Conservation (phyloP, 2,329 filamentous ascomycete species). For the Decorospora gaudefroyi region DNA sequence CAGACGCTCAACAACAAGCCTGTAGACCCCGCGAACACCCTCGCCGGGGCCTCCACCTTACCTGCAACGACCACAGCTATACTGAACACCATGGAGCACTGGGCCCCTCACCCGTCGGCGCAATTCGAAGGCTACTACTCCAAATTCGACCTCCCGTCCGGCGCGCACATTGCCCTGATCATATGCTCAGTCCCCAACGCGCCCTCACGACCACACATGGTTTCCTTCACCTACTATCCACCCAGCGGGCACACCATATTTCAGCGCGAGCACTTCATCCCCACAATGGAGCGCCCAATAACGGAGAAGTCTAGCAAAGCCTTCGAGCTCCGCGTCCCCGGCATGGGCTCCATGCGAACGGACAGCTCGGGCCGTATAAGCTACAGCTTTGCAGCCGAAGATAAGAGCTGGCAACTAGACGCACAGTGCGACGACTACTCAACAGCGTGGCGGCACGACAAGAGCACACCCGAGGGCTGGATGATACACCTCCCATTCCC, state of each 20-base stretch:
- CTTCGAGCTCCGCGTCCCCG: constrained; percentile 50
- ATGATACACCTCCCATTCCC: constrained; percentile 55
- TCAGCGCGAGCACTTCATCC: constrained; percentile 52
- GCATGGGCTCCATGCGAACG: constrained; percentile 48
- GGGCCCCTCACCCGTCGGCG: constrained; percentile 49
- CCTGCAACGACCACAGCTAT: no score
- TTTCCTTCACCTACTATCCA: constrained; percentile 58
- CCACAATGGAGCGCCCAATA: constrained; percentile 45
- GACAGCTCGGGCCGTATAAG: constrained; percentile 45
- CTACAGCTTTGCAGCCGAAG: constrained; percentile 38
- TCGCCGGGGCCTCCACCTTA: no score
- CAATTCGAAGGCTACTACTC: constrained; percentile 58
- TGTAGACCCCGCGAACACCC: no score
- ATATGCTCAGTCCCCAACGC: constrained; percentile 55
- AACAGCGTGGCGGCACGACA: constrained; percentile 47
- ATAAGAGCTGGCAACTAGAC: constrained; percentile 46
- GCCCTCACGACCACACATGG: constrained; percentile 48
- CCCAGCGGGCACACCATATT: constrained; percentile 39
- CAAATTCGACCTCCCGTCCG: constrained; percentile 55
- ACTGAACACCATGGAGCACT: constrained; percentile 52
- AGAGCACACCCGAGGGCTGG: constrained; percentile 52
- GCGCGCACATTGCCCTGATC: constrained; percentile 53
- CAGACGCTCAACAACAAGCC: no score
- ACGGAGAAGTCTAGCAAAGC: constrained; percentile 36
- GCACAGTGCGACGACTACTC: constrained; percentile 47